Base-by-base conservation (phyloP, 352 stramenopile genomes). In the Phytopythium vexans region DNA sequence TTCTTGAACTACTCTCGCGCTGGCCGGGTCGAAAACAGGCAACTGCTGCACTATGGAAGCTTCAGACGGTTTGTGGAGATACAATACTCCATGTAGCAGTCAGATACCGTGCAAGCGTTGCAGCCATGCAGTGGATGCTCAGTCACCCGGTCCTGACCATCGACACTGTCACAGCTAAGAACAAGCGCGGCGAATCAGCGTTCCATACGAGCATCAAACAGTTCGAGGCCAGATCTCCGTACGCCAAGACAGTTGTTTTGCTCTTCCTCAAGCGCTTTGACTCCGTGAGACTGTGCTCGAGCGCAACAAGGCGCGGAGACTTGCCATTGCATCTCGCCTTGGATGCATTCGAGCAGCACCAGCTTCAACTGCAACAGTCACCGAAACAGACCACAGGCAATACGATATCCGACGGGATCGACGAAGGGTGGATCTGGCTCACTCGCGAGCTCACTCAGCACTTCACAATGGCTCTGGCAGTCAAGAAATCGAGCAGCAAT, bases 251-350 rank as follows among this genome's bases (percentile, higher is more conserved):
- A 31, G 58, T 70, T 0, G 45, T 88, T 7, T 37, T 72, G n/a
- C 52, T 74, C 8, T 71, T 86, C 36, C 58, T 83, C 7, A 74
- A 68, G 21, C 55, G 63, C 45, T 70, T 67, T 49, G 36, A 74
- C 15, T 37, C 51, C 1, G 4, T 12, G 5, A 32, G 34, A 34
- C 39, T 85, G 8, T 86, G 72, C 38, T 56, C 45, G 2, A 64
- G 52, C 12, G n/a, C 58, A 11, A 83, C 62, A 4, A 67, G 60
- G n/a, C n/a, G 64, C 3, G 74, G 75, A 15, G 66, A 86, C 49
- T 41, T 86, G 11, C 66, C 77, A 11, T 49, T 88, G 10, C 77
- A 86, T 27, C 58, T 86, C 4, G 73, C 74, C 3, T 68, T 86
- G 57, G 62, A 76, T 47, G 64, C 58, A 8, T 81, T 68, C 14